Base-by-base conservation (phyloP, 257 asterid genomes). In the Paulownia fortunei region DNA sequence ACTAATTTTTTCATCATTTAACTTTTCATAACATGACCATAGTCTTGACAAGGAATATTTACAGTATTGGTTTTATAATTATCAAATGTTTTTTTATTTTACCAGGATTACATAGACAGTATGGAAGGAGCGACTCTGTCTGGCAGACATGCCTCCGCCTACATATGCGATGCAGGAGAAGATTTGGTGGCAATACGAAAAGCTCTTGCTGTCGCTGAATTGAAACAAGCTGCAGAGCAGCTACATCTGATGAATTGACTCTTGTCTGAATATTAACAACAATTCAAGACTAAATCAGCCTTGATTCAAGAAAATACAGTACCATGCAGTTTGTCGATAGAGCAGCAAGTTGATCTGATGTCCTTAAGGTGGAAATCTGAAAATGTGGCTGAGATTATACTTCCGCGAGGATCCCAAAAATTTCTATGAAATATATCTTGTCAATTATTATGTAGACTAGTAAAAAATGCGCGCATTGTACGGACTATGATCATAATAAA, bases 41-140 rank as follows among this genome's bases (percentile, higher is more conserved):
- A 18, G 0, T 10, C 46, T 11, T 64, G 8, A 1, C 49, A 21
- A 15, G 12, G 39, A n/a, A 6, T 3, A 19, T 46, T 3, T 54
- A 9, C 42, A 0, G 42, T 37, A 4, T 37, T 37, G 42, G 42
- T 37, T 37, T 37, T 34, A 0, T 37, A 37, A 37, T 9, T 37
- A 37, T 37, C 42, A 37, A 37, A 37, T 37, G 42, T 37, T 37
- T 55, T 16, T 41, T 30, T n/a, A n/a, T 49, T 61, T 44, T 56
- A 3, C 42, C 91, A 91, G 94, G 97, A 91, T 72, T 91, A 91
- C 81, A 91, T 89, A 49, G 97, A 91, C 82, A 91, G 97, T 85
- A 91, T 91, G 97, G 97, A 91, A 80, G 94, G 97, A 9, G 97
- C 97, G 37, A 91, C 92, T 69, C 83, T 91, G 26, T 91, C 94